Base-by-base conservation (phyloP, 1,284 basidiomycete genomes). In the Naganishia cerealis region DNA sequence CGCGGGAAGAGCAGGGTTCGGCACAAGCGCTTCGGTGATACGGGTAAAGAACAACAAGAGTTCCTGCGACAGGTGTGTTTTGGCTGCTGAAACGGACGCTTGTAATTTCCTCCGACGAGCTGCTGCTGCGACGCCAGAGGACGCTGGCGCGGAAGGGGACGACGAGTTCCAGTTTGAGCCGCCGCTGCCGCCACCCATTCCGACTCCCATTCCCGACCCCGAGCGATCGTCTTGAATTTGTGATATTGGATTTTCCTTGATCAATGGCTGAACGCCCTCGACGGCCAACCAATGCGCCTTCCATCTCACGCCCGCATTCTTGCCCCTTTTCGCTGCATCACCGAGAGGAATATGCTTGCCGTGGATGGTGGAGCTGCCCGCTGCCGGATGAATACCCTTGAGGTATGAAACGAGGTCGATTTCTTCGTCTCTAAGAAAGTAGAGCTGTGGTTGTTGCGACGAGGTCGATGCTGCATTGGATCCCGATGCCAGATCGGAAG, bases 211-310 rank as follows among this genome's bases (percentile, higher is more conserved):
- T 10, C 38, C 58, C 26, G 50, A 12, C 21, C 48, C 61, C 3
- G 61, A 48, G 3, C 57, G 57, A 59, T 59, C 39, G 21, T 63
- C 50, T 40, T 63, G 61, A 16, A 63, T 43, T 57, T 52, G 40
- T 4, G 82, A 82, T 1, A 92, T 90, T 0, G 96, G 96, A 76
- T 99, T 99, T 80, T 99, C 94, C 7, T 94, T 92, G 52, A 97
- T 91, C 18, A 94, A 86, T 0, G 96, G 95, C 77, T 99, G 95
- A 3, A 99, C 91, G 43, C 96, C 95, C 77, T 99, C 95, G 29
- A 99, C 92, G 0, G 95, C 94, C 26, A 99, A 85, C 96, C 95
- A 99, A 78, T 99, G 95, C 4, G 94, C 92, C 29, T 78, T 80
- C 81, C 81, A 82, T 65, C 77, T 75, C 29, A 81, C 79, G 9